Base-by-base conservation (phyloP, 495 filamentous ascomycete species). In the Penicillium ochrochloron region DNA sequence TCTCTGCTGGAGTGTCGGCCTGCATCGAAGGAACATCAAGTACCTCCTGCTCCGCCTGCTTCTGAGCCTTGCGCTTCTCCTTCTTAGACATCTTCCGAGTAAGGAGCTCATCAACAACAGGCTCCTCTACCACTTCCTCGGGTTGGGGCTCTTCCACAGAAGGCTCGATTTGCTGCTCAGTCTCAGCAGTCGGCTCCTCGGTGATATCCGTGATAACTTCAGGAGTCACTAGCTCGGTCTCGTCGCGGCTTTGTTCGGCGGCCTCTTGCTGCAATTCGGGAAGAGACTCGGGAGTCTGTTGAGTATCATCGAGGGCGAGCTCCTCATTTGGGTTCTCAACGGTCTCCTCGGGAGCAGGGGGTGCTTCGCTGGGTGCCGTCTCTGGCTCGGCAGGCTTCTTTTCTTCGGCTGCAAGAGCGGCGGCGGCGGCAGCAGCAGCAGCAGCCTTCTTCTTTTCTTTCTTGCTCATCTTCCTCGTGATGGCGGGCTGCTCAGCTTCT, bases 21-120 rank as follows among this genome's bases (percentile, higher is more conserved):
- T 41, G 15, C 12, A 25, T 17, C 33, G 39, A 51, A 63, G 62
- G 11, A 2, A 29, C 25, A 50, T 64, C 67, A 25, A 34, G 7
- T 29, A 35, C 17, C 27, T 69, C 60, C 52, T 66, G 31, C 39
- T 71, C 66, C 14, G 59, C 65, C 34, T 76, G 68, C 42, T 80
- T 75, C 70, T 79, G 79, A 29, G 71, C 70, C 56, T 81, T 83
- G 56, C 66, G 77, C 64, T 77, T 81, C 52, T 81, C 76, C 53
- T 77, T 79, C 67, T 80, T 79, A 4, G 77, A 76, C 23, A 74
- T 54, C 51, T 78, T 76, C 10, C 73, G 72, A 29, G 60, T 33
- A 21, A 50, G 37, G 3, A 55, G 42, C 42, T 57, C 61, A 25
- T 50, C 53, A 15, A 41, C 27, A 42, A 31, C 53, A 39, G 42